phyloP scores from a whole-genome alignment of 2,329 filamentous ascomycete genomes.

The Fusarium brevicatenulatum region DNA sequence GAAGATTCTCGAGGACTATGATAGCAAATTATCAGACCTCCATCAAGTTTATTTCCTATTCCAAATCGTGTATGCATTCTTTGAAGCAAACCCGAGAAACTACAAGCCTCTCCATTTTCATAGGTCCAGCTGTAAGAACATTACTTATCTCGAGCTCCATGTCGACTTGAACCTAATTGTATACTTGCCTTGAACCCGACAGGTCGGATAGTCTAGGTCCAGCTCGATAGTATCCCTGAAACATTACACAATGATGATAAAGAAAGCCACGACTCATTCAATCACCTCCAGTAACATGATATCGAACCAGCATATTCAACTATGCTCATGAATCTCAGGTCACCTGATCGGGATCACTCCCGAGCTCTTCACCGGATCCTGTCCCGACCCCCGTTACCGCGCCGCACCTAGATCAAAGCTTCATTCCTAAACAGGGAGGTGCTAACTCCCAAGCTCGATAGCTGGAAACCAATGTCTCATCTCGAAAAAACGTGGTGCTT shows the following conservation, averaged over 20 bases:
- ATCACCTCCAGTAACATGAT: not conserved
- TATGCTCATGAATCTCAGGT: not conserved
- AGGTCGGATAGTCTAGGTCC: not conserved
- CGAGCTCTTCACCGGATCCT: not conserved
- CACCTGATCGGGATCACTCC: conserved; percentile 20
- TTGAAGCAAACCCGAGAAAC: too few species aligned
- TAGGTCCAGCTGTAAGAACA: not conserved
- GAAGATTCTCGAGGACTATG: not conserved
- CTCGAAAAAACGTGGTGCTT: not conserved
- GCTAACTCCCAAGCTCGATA: not conserved
- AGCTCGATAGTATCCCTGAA: not conserved
- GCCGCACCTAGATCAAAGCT: not conserved
- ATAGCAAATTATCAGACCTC: too few species aligned
- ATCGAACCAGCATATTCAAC: not conserved
- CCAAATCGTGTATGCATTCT: not conserved
- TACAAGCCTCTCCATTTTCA: not conserved
- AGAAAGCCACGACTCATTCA: not conserved
- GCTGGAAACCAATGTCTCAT: not conserved
- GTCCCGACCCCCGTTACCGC: not conserved
- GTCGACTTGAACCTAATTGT: not conserved
- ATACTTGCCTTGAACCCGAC: not conserved
- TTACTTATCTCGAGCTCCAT: not conserved
- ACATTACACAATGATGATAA: not conserved
- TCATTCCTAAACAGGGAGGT: conserved; percentile 13
- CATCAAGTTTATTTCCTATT: not conserved